These are phyloP conservation scores for Zygoascus biomembranicola DNA, from an alignment of 805 yeast genomes.

Conservation along the genomic window DNA sequence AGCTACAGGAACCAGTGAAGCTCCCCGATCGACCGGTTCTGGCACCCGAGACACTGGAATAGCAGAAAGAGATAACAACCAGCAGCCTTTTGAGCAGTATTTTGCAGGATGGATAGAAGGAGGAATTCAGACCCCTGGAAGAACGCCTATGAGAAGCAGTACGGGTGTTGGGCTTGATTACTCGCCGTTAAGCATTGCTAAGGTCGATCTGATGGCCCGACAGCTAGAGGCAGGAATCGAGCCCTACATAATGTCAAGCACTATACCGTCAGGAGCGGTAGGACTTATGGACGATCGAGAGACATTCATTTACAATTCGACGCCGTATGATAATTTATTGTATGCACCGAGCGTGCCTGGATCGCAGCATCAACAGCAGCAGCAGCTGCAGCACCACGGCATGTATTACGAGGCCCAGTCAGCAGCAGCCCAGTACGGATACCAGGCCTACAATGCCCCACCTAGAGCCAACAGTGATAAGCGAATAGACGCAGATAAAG, in stretches of 20 bases:
- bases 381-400: no score
- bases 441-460: background rate
- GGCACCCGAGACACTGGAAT: no score
- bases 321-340: conserved; percentile 1
- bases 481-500: background rate
- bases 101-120: background rate
- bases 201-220: background rate
- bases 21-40: no score
- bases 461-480: no score
- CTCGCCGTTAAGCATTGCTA: background rate
- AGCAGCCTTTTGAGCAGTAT: background rate
- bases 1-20: no score
- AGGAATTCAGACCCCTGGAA: background rate
- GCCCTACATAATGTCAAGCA: background rate
- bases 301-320: background rate
- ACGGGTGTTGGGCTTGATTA: background rate
- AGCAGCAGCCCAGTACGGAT: background rate
- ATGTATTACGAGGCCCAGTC: no score
- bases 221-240: background rate
- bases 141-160: background rate
- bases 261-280: background rate
- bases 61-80: no score
- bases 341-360: background rate
- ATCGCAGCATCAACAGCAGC: background rate
- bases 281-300: background rate